Conservation (phyloP, 139 green algal species). For the Zygnema cylindricum region DNA sequence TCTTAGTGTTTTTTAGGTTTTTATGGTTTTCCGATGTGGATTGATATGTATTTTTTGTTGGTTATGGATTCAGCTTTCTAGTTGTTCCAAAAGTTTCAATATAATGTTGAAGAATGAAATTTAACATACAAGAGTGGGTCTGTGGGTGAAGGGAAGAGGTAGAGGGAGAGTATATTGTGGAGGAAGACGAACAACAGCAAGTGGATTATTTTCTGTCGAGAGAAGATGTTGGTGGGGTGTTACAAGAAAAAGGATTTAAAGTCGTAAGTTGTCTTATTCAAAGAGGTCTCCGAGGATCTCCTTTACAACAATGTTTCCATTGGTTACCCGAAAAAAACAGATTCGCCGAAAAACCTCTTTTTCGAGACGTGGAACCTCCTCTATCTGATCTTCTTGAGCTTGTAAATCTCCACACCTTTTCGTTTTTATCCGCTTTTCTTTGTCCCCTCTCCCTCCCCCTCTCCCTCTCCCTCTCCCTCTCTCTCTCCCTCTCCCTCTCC, state of each 20-base stretch:
- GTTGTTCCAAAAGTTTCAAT: too few relatives aligned
- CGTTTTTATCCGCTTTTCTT: background rate
- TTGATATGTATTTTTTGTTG: too few relatives aligned
- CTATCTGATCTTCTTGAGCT: conserved; percentile 83
- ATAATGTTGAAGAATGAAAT: too few relatives aligned
- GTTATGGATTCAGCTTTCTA: too few relatives aligned
- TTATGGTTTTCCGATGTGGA: too few relatives aligned
- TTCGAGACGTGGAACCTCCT: conserved; percentile 68
- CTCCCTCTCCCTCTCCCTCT: background rate
- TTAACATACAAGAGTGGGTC: too few relatives aligned
- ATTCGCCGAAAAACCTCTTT: conserved; percentile 44
- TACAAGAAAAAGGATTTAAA: conserved; percentile 32
- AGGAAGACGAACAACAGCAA: background rate
- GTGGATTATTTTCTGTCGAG: background rate
- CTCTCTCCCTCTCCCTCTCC: background rate
- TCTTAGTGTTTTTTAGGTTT: too few relatives aligned
- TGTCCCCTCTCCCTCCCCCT: background rate
- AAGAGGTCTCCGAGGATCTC: background rate
- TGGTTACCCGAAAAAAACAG: conserved; percentile 12
- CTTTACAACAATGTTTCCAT: conserved; percentile 34
- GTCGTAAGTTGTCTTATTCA: conserved; percentile 40
- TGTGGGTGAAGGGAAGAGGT: background rate
- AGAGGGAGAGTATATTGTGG: background rate
- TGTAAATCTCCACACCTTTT: conserved; percentile 22
- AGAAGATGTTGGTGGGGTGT: background rate